Base-by-base conservation (phyloP, 768 basidiomycete species). In the Leucocoprinus sp. region DNA sequence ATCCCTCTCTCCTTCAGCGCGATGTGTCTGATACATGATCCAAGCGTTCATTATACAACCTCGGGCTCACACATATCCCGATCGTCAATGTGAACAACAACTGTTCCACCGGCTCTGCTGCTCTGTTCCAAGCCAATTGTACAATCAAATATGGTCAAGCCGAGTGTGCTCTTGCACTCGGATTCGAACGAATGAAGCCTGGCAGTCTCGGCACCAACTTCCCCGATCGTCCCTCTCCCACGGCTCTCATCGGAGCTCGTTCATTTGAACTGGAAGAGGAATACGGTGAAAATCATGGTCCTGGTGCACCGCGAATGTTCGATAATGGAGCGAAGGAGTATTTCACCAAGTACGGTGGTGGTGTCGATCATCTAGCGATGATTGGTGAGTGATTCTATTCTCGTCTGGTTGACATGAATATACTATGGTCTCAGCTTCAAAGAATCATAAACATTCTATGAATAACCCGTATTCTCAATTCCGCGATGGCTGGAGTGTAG, bases 381-480 rank as follows among this genome's bases (percentile, higher is more conserved):
- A 93, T 91, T 54, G 83, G 84, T 87, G 56, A 12, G 70, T 24
- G 33, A 31, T 14, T n/a, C n/a, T n/a, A n/a, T n/a, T n/a, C n/a
- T n/a, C n/a, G n/a, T n/a, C n/a, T 17, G 21, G 33, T 44, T 40
- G 44, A 35, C 19, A 14, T 37, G 33, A 22, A 7, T 17, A 43
- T 8, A 24, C 1, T 47, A n/a, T n/a, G n/a, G n/a, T n/a, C n/a
- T n/a, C n/a, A 86, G 86, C 85, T 22, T 76, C 83, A 17, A 91
- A 93, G 70, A 90, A 88, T 54, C 88, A 91, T 58, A 76, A 71
- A 48, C 88, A 92, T 59, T 85, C 85, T 0, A 57, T 81, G 45
- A 83, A 84, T 45, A 91, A 93, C 53, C 87, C 87, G 0, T 93
- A 92, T 54, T 82, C 85, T 0, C 90, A 93, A 58, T 93, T 93